Evolutionary conservation across 2,329 filamentous ascomycete genomes (phyloP).

Genomic region (Chalaropsis ovoidea): DNA sequence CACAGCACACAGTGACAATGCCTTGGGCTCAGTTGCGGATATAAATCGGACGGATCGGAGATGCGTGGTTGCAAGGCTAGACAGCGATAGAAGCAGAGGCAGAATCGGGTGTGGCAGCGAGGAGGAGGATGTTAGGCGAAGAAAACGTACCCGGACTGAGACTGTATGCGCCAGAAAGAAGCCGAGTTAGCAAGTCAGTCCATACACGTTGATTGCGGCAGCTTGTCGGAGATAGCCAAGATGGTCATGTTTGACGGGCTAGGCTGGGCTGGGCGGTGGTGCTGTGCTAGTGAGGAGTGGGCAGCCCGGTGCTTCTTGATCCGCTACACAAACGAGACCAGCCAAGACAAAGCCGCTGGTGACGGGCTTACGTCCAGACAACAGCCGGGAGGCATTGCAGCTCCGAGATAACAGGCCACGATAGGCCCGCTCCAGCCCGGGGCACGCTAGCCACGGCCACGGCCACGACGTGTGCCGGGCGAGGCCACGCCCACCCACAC

Average conservation of each 20-base stretch:
- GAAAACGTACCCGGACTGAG: constrained; percentile 56
- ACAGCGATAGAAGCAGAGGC: constrained; percentile 10
- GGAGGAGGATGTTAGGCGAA: not conserved
- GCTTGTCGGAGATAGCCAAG: not conserved
- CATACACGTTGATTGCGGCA: not conserved
- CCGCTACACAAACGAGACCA: not conserved
- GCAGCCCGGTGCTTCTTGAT: constrained; percentile 1
- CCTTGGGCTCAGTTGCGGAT: not conserved
- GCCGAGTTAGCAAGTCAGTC: constrained; percentile 11
- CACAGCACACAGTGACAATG: not conserved
- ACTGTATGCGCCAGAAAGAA: constrained; percentile 37
- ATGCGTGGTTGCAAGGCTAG: not conserved
- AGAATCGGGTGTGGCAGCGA: not conserved
- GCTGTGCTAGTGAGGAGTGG: too few species aligned
- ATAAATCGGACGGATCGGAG: not conserved
- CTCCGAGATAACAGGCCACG: too few species aligned
- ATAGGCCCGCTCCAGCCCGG: too few species aligned
- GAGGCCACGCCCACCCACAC: too few species aligned
- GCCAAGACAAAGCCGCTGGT: not conserved
- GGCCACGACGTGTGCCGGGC: too few species aligned
- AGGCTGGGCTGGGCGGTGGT: not conserved
- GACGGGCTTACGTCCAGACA: too few species aligned
- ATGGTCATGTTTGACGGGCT: not conserved
- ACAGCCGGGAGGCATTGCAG: too few species aligned
- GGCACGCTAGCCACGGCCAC: too few species aligned